phyloP scores from a whole-genome alignment of 441 rosid genomes.

The Daphne laureola region DNA sequence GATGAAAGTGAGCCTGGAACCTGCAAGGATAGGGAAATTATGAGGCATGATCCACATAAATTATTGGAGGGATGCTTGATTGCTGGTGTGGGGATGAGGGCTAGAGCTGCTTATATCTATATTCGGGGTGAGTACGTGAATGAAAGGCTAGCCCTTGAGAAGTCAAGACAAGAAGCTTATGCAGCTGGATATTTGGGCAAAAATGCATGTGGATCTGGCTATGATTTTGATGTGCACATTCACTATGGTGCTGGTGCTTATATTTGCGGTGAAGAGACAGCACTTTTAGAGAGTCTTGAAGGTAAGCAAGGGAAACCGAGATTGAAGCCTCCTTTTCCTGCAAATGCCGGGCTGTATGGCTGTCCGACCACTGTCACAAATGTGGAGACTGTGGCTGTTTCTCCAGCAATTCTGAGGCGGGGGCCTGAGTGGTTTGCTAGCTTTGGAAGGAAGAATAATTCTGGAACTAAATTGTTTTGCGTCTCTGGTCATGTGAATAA shows the following conservation, averaged over 20 bases:
- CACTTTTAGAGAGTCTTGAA: constrained; percentile 97
- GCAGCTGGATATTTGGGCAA: constrained; percentile 88
- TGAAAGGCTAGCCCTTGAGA: constrained; percentile 74
- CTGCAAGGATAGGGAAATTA: constrained; percentile 96
- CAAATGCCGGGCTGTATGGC: constrained; percentile 94
- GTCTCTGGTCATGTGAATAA: constrained; percentile 94
- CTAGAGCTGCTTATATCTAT: constrained; percentile 92
- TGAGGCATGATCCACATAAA: constrained; percentile 99
- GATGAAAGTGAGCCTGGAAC: constrained; percentile 99
- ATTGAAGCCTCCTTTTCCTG: constrained; percentile 99
- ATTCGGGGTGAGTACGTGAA: constrained; percentile 98
- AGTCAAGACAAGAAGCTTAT: constrained; percentile 88
- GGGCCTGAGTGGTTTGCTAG: constrained; percentile 99
- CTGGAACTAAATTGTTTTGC: constrained; percentile 88
- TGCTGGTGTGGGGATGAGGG: constrained; percentile 99
- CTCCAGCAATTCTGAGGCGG: constrained; percentile 92
- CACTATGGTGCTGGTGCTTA: constrained; percentile 99
- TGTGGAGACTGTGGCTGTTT: constrained; percentile 96
- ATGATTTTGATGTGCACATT: constrained; percentile 93
- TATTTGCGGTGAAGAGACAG: constrained; percentile 98
- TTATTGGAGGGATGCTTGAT: constrained; percentile 94
- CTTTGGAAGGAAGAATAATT: constrained; percentile 92
- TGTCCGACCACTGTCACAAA: constrained; percentile 97
- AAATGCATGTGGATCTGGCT: constrained; percentile 99
- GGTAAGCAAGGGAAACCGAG: constrained; percentile 99